Conservation (phyloP, 163 green algal genomes). For the Coccomyxa subellipsoidea region DNA sequence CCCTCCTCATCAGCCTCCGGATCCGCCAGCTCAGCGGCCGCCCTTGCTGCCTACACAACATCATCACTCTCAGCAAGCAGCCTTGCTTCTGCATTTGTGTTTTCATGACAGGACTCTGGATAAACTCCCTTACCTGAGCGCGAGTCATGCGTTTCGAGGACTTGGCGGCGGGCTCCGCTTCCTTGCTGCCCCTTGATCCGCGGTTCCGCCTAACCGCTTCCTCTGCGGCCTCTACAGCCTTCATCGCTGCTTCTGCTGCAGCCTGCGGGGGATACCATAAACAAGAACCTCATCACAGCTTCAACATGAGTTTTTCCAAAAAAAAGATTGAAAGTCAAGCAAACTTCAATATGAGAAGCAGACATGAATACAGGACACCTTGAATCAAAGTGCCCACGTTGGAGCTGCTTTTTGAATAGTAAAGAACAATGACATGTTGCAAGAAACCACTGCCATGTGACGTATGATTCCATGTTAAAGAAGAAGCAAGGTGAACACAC, state of each 20-base stretch:
- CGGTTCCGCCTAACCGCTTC: neutral
- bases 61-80: neutral
- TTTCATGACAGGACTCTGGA: too few species aligned
- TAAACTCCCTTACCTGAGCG: neutral
- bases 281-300: neutral
- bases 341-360: too few species aligned
- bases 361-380: too few species aligned
- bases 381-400: too few species aligned
- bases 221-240: neutral
- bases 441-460: too few species aligned
- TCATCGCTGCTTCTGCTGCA: neutral
- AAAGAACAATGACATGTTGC: too few species aligned
- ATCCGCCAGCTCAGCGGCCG: constrained; percentile 1
- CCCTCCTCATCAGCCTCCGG: neutral
- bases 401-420: too few species aligned
- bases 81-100: too few species aligned
- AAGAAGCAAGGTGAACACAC: too few species aligned
- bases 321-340: too few species aligned
- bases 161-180: neutral
- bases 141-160: constrained; percentile 7
- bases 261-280: neutral
- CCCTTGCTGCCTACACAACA: neutral
- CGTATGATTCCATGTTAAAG: too few species aligned
- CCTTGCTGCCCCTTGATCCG: neutral
- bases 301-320: too few species aligned